Percentiles rank a stretch among this genome's conserved stretches.
Evolutionary conservation across 78 protist species (phyloP).

Genomic region (Dictyostelium purpureum): DNA sequence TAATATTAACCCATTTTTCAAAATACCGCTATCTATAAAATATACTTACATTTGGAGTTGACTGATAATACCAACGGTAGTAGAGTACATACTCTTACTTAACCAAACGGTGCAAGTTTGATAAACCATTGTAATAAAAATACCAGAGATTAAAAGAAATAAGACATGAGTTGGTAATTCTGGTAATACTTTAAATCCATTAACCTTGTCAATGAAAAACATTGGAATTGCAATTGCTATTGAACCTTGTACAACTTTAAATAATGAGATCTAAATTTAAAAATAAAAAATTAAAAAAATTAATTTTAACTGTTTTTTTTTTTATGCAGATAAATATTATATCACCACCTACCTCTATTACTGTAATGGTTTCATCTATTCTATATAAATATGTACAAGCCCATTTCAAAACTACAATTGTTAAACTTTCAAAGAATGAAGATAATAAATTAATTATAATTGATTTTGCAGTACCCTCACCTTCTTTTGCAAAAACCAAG

Average conservation of each 20-base stretch:
- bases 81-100: conserved; percentile 43
- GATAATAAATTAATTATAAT: conserved; percentile 47
- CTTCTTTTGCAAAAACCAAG: background rate
- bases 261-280: conserved; percentile 20
- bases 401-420: conserved; percentile 57
- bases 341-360: conserved; percentile 12
- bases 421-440: conserved; percentile 41
- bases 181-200: conserved; percentile 11
- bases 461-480: background rate
- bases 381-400: conserved; percentile 30
- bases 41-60: conserved; percentile 48
- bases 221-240: conserved; percentile 29
- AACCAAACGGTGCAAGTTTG: conserved; percentile 45
- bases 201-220: conserved; percentile 1
- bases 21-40: background rate
- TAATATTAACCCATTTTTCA: background rate
- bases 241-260: conserved; percentile 42
- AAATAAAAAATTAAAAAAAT: background rate
- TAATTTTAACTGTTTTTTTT: background rate
- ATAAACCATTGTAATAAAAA: conserved; percentile 45
- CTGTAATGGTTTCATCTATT: conserved; percentile 49
- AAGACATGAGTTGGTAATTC: background rate
- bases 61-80: conserved; percentile 40
- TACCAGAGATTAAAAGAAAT: conserved; percentile 27
- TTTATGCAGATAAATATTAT: background rate